Evolutionary conservation across 2,329 filamentous ascomycete genomes (phyloP).

Genomic region (Paraphaeosphaeria minitans): DNA sequence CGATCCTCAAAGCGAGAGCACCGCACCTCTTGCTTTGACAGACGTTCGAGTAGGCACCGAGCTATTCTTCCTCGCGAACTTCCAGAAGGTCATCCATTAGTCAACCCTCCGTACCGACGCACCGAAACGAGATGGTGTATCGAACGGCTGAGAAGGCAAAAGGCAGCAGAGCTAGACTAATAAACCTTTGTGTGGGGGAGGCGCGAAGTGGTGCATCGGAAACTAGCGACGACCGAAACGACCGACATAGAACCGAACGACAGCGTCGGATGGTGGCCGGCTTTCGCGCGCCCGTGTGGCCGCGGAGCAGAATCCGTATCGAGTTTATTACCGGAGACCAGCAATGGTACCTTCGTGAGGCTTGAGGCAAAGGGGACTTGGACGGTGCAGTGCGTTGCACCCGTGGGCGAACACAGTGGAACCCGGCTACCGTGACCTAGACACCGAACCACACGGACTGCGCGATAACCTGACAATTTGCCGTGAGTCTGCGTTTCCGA

Average conservation of each 20-base stretch:
- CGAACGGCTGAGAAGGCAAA: background rate
- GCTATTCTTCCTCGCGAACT: background rate
- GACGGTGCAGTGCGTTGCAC: background rate
- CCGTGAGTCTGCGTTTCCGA: background rate
- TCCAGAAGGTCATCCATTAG: background rate
- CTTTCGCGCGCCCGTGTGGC: constrained; percentile 8
- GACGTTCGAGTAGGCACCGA: no score
- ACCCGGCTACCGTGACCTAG: background rate
- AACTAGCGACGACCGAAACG: constrained; percentile 9
- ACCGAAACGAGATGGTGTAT: background rate
- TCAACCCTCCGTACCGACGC: background rate
- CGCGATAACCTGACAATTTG: background rate
- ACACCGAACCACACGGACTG: background rate
- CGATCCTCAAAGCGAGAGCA: background rate
- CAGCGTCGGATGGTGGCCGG: constrained; percentile 1
- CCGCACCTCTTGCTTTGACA: background rate
- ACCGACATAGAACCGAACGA: constrained; percentile 20
- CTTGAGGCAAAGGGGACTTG: background rate
- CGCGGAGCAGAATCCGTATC: constrained; percentile 7
- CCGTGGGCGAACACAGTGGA: background rate
- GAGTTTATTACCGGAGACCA: constrained; percentile 6
- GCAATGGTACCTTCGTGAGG: constrained; percentile 1
- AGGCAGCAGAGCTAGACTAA: background rate
- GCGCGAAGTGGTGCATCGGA: constrained; percentile 7
- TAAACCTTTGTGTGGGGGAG: background rate